A percentile compares a stretch with the other conserved stretches of the same genome.
These are phyloP conservation scores for Pulicaria dysenterica DNA, from an alignment of 129 eudicot species.

Conservation along the genomic window DNA sequence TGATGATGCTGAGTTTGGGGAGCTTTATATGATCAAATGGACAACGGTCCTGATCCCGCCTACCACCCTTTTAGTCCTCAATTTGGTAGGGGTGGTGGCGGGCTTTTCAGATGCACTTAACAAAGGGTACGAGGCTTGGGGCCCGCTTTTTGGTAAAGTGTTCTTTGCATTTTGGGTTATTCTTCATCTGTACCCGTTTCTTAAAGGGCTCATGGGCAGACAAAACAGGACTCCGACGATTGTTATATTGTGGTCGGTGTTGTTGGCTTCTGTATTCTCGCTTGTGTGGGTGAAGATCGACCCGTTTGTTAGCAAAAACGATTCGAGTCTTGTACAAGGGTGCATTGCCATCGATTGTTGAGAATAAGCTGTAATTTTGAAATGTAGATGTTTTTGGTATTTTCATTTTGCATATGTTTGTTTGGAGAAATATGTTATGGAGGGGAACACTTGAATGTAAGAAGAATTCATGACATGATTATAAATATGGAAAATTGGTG, in stretches of 20 bases:
- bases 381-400: slow-evolving; percentile 22
- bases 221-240: slow-evolving; percentile 95
- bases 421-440: slow-evolving; percentile 22
- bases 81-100: slow-evolving; percentile 93
- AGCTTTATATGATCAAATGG: slow-evolving; percentile 90
- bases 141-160: slow-evolving; percentile 91
- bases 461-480: no score
- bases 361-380: slow-evolving; percentile 37
- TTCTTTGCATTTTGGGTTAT: slow-evolving; percentile 98
- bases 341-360: slow-evolving; percentile 93
- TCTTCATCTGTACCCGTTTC: slow-evolving; percentile 89
- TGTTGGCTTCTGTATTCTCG: slow-evolving; percentile 93
- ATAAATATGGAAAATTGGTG: no score
- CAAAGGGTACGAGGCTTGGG: slow-evolving; percentile 96
- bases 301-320: slow-evolving; percentile 72
- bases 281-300: slow-evolving; percentile 96
- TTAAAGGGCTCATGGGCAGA: slow-evolving; percentile 95
- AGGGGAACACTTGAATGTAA: no score
- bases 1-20: slow-evolving; percentile 89
- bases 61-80: slow-evolving; percentile 73
- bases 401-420: slow-evolving; percentile 16
- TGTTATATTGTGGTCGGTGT: slow-evolving; percentile 88
- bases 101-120: slow-evolving; percentile 94
- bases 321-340: slow-evolving; percentile 49
- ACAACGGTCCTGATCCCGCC: slow-evolving; percentile 96